A percentile compares a stretch with the other conserved stretches of the same genome.
Conservation (phyloP, 2,329 filamentous ascomycete species). For the Fusarium longipes region DNA sequence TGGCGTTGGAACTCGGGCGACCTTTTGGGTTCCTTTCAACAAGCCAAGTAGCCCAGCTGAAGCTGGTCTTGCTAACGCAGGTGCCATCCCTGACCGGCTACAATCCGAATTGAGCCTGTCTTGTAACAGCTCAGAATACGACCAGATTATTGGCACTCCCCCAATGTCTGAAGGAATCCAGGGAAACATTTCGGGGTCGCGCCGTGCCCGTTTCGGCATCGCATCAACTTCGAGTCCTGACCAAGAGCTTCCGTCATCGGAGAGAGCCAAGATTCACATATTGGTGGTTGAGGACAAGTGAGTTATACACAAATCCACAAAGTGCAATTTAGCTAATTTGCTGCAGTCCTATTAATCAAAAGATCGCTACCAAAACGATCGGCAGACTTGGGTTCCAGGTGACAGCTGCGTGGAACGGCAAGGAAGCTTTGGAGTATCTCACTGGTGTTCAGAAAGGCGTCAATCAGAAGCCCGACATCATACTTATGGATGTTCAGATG, state of each 20-base stretch:
- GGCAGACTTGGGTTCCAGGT: constrained; percentile 78
- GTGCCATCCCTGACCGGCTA: constrained; percentile 73
- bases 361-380: constrained; percentile 81
- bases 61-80: constrained; percentile 69
- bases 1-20: constrained; percentile 77
- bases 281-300: constrained; percentile 85
- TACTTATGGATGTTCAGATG: constrained; percentile 84
- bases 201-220: constrained; percentile 51
- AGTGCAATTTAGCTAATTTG: constrained; percentile 30
- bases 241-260: constrained; percentile 63
- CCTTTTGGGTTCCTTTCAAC: constrained; percentile 81
- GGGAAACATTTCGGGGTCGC: constrained; percentile 38
- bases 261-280: constrained; percentile 74
- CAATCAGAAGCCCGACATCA: constrained; percentile 74
- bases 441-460: constrained; percentile 62
- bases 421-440: constrained; percentile 81
- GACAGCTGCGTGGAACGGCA: constrained; percentile 79
- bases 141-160: constrained; percentile 58
- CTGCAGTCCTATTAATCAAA: constrained; percentile 72
- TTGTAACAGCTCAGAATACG: constrained; percentile 73
- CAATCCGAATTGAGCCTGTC: constrained; percentile 73
- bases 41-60: constrained; percentile 67
- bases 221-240: constrained; percentile 53
- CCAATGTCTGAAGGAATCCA: constrained; percentile 46
- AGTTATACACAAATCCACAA: constrained; percentile 47